Conservation (phyloP, 345 rosid genomes). For the Hirschfeldia incana region DNA sequence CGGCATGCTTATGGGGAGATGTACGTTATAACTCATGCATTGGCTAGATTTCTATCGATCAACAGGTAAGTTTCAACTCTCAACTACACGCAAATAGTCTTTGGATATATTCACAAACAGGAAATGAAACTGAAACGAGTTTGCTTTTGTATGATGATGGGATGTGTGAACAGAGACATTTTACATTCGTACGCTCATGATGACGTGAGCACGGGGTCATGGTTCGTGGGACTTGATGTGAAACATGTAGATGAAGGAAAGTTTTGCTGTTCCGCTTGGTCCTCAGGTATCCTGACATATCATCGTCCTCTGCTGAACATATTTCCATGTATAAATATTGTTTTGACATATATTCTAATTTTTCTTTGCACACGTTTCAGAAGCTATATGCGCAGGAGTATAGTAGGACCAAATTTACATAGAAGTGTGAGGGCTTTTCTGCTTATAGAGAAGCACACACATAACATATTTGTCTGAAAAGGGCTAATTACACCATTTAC, state of each 20-base stretch:
- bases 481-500: conserved; percentile 14
- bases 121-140: conserved; percentile 5
- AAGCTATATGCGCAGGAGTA: conserved; percentile 76
- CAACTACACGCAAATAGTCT: not conserved
- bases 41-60: conserved; percentile 72
- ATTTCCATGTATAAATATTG: conserved; percentile 4
- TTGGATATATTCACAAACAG: not conserved
- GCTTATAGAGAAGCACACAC: conserved; percentile 3
- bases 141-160: conserved; percentile 14
- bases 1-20: conserved; percentile 84
- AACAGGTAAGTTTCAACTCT: conserved; percentile 51
- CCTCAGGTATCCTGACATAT: conserved; percentile 50
- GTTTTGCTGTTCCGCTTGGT: conserved; percentile 79
- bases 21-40: conserved; percentile 60
- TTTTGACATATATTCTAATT: not conserved
- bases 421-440: conserved; percentile 23
- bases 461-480: conserved; percentile 3
- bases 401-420: conserved; percentile 5
- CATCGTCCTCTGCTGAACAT: not conserved
- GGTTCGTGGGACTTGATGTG: conserved; percentile 77
- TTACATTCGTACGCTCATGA: conserved; percentile 69
- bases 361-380: conserved; percentile 39
- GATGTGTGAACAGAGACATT: conserved; percentile 47
- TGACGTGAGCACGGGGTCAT: conserved; percentile 73
- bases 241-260: conserved; percentile 67